Percentiles rank a stretch among this genome's conserved stretches.
Conservation (phyloP, 768 basidiomycete species). For the Chalciporus piperatus region DNA sequence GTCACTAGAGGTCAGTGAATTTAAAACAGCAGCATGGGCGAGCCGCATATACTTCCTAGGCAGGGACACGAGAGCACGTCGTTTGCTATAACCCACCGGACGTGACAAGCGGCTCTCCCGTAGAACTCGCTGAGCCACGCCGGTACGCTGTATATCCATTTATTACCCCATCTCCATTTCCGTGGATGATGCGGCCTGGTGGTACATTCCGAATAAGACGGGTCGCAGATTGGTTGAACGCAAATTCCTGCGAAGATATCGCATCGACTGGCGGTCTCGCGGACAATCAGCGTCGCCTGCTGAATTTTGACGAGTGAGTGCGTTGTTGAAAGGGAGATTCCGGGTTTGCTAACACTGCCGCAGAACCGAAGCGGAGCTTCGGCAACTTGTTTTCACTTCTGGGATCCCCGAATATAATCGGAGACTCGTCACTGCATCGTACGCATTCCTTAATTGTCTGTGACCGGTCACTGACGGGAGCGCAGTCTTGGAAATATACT, state of each 20-base stretch:
- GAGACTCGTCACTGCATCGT: conserved; percentile 41
- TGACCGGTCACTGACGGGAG: conserved; percentile 4
- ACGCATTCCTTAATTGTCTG: conserved; percentile 2
- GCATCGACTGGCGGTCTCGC: conserved; percentile 38
- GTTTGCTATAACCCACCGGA: conserved; percentile 33
- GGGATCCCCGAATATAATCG: conserved; percentile 1
- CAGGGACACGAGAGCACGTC: conserved; percentile 13
- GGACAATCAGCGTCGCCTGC: conserved; percentile 32
- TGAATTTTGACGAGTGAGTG: conserved; percentile 38
- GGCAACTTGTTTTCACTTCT: conserved; percentile 7
- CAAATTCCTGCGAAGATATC: conserved; percentile 33
- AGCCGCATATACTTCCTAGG: conserved; percentile 9
- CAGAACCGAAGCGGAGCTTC: conserved; percentile 18
- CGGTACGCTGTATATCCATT: conserved; percentile 72
- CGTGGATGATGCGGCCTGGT: conserved; percentile 44
- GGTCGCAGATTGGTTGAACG: conserved; percentile 58
- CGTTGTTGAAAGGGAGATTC: neutral
- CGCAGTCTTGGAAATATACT: conserved; percentile 61
- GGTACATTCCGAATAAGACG: conserved; percentile 58
- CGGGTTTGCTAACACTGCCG: conserved; percentile 7
- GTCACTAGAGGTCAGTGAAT: conserved; percentile 46
- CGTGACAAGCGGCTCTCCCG: conserved; percentile 22
- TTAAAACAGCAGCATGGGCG: conserved; percentile 6
- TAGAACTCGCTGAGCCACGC: conserved; percentile 31
- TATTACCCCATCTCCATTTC: conserved; percentile 44